Base-by-base conservation (phyloP, 2,329 filamentous ascomycete genomes). In the Daldinia sp. region DNA sequence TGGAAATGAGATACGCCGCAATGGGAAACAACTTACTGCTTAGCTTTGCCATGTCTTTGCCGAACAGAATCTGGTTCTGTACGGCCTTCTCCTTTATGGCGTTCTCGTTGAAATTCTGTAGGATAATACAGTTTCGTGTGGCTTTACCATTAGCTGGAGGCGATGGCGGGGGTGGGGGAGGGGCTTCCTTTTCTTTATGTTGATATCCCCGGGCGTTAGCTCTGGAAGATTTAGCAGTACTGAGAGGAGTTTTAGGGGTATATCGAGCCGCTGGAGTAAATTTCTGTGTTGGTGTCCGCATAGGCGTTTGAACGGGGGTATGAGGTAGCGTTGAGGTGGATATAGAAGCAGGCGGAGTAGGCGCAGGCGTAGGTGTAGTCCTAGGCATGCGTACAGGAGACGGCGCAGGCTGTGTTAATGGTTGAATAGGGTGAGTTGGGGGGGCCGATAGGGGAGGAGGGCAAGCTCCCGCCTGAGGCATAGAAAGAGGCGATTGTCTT, bases 61-160 rank as follows among this genome's bases (percentile, higher is more conserved):
- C 84, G 70, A 88, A 87, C 19, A 88, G 77, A 51, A 88, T 83
- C 63, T 83, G 83, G 10, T 83, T 86, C 74, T 88, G 85, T 4
- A 86, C 78, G 43, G 80, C 77, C 70, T 83, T 85, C 65, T 87
- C 84, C 68, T 82, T 81, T 63, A 87, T 80, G 47, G 81, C 81
- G 50, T 82, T 79, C 43, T 85, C 81, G 69, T 87, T 80, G 70
- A 88, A 87, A 66, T 86, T 87, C 55, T 87, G 85, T 29, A 86
- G 81, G 49, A 87, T 83, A 63, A 87, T 85, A 74, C 85, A 82
- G 68, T 83, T 83, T 34, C 85, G 82, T 61, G 85, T 83, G 47
- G 88, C 83, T 66, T 83, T 84, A 43, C 80, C 79, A 65, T 82
- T 79, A 15, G 76, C 68, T 15, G 71, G 73, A n/a, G 73, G 76